Evolutionary conservation across 179 eudicot genomes (phyloP), one percentile per base, ranked within the genome.

Genomic region (Vitellaria paradoxa): DNA sequence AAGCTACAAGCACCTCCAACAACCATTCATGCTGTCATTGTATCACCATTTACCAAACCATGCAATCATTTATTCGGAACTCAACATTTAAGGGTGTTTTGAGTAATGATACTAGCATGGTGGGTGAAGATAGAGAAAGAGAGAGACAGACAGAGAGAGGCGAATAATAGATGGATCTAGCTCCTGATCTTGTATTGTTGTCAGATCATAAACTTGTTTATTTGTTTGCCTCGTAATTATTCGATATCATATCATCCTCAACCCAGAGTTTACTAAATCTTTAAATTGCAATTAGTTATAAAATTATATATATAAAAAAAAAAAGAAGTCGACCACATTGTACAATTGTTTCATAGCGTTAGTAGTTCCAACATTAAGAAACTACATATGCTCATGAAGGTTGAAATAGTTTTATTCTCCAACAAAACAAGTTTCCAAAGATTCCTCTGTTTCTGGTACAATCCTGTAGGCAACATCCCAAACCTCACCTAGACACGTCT

Each of bases 1-100:
- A 71, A 17, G 26, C 67, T 42, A 17, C 50, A 60, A 73, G 30
- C 76, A 59, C 55, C 20, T 60, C 53, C 4, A 68, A 59, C 57
- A 37, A 73, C 30, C 10, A 73, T 30, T 21, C 13, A 26, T 50
- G 55, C 12, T 50, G 12, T 50, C 55, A 50, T 12, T 50, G n/a
- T 6, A 21, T 60, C 7, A 60, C 56, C 52, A 45, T 17, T 61
- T 21, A 13, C 30, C 5, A 10, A 73, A 60, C 21, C 55, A 42
- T 47, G 52, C 21, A 61, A 40, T 57, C 30, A 18, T 59, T 11
- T 17, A 40, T 26, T 57, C 37, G 20, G 26, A 50, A 12, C 9
- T 61, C 2, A 20, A 23, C 2, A 61, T 7, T 61, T 61, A 20
- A 59, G 57, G 13, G 57, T 53, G 18, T 59, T n/a, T 5, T 59